Evolutionary conservation across 2,329 filamentous ascomycete genomes (phyloP).

Genomic region (Penicillium sp.): DNA sequence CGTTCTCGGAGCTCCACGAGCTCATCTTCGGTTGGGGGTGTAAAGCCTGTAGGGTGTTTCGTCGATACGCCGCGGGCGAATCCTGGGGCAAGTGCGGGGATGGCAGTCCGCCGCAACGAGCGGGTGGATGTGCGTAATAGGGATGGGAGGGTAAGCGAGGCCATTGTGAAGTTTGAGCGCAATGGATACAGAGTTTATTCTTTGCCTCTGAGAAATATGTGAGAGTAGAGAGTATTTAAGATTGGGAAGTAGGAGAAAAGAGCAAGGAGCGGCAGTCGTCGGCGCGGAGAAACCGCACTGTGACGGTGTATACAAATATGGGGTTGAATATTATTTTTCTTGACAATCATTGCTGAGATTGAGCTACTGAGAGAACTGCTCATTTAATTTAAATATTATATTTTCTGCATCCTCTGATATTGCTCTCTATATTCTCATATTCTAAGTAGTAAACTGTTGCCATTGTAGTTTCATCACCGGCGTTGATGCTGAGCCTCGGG

Average conservation of each 20-base stretch:
- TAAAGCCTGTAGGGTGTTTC: constrained; percentile 67
- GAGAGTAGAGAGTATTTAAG: constrained; percentile 7
- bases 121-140: constrained; percentile 35
- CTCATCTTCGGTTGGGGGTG: constrained; percentile 68
- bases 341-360: neutral
- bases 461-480: neutral
- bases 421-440: neutral
- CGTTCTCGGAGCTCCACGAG: constrained; percentile 77
- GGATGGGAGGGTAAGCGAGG: constrained; percentile 31
- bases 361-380: neutral
- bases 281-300: constrained; percentile 14
- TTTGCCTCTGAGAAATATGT: neutral
- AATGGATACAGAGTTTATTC: neutral
- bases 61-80: constrained; percentile 56
- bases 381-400: accelerated
- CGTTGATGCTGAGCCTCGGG: constrained; percentile 32
- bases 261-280: constrained; percentile 19
- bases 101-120: constrained; percentile 28
- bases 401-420: neutral
- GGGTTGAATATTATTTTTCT: neutral
- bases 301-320: neutral
- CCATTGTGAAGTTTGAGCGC: constrained; percentile 25
- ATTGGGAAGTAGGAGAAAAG: neutral
- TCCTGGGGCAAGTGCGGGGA: constrained; percentile 30
- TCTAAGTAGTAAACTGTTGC: neutral